Evolutionary conservation across 1,284 basidiomycete genomes (phyloP), one percentile per base, ranked within the genome.

Genomic region (Mixia osmundae): DNA sequence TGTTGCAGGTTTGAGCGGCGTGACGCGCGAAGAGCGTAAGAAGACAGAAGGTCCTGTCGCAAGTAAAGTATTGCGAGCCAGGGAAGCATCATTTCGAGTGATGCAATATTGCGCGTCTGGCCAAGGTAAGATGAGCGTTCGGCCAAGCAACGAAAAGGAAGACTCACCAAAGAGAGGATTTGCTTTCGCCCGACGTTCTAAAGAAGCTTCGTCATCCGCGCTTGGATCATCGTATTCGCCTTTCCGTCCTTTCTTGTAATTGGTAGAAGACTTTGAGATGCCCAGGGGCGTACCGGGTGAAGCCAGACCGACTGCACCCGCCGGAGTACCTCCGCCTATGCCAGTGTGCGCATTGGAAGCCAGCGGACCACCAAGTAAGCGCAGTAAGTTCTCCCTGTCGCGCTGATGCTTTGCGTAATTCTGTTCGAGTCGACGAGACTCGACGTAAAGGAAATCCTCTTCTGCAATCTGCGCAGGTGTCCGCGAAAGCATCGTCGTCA

Each of bases 401-500:
- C 69, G 68, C 48, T 76, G 75, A 61, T 91, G 94, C 39, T 68
- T 68, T 30, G 75, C 67, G 54, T 94, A 83, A 47, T 70, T 82
- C 57, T 95, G 89, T 54, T 95, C 87, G 35, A 97, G 66, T 9
- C 82, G 71, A 50, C 89, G 83, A 35, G 91, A 68, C 55, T 97
- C 87, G 45, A 95, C 63, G 58, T 83, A 97, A 0, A 99, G 64
- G 3, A 83, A 79, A 50, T 95, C 87, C 61, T 97, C 91, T 53
- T 99, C 89, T 7, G 74, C 73, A 28, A 94, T 72, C 57, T 95
- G 82, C 36, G 78, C 72, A 1, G 73, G 68, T 0, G 83, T 82
- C 8, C 89, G 72, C 39, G 69, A 71, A 56, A 89, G 79, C 10
- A 97, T 67, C 42, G 74, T 76, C 2, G 68, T 61, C 8, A 95